These are phyloP conservation scores for Trichoderma virens DNA, from an alignment of 495 filamentous ascomycete genomes.

Conservation along the genomic window DNA sequence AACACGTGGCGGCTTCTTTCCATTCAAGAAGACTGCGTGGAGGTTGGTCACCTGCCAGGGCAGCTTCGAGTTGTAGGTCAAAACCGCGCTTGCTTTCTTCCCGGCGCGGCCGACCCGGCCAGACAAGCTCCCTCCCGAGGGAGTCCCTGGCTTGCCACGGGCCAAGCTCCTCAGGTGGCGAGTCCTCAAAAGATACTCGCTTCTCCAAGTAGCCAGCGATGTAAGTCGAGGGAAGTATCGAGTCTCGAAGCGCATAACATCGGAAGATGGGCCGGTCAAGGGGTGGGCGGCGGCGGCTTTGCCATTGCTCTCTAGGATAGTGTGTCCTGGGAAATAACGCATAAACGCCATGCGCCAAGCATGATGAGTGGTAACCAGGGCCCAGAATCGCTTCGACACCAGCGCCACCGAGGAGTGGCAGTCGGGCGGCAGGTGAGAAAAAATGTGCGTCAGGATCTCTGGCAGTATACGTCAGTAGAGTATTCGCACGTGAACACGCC, in stretches of 20 bases:
- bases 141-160: constrained; percentile 55
- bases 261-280: constrained; percentile 39
- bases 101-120: constrained; percentile 42
- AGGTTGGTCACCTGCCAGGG: constrained; percentile 66
- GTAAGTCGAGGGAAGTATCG: constrained; percentile 75
- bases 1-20: constrained; percentile 65
- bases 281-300: constrained; percentile 29
- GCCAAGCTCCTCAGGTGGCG: constrained; percentile 69
- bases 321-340: constrained; percentile 74
- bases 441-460: constrained; percentile 90
- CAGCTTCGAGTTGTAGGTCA: constrained; percentile 77
- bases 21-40: constrained; percentile 59
- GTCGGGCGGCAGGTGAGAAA: constrained; percentile 77
- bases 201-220: constrained; percentile 76
- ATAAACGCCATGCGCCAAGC: constrained; percentile 87
- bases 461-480: neutral
- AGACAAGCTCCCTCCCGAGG: constrained; percentile 31
- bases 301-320: constrained; percentile 30
- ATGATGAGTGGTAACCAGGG: constrained; percentile 76
- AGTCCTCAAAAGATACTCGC: constrained; percentile 86
- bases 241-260: constrained; percentile 50
- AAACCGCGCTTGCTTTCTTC: constrained; percentile 44
- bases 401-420: constrained; percentile 68
- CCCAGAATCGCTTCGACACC: constrained; percentile 78
- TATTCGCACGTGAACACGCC: too few relatives aligned